Conservation (phyloP, 2,329 filamentous ascomycete species). For the Ceratocystis huliohia region DNA sequence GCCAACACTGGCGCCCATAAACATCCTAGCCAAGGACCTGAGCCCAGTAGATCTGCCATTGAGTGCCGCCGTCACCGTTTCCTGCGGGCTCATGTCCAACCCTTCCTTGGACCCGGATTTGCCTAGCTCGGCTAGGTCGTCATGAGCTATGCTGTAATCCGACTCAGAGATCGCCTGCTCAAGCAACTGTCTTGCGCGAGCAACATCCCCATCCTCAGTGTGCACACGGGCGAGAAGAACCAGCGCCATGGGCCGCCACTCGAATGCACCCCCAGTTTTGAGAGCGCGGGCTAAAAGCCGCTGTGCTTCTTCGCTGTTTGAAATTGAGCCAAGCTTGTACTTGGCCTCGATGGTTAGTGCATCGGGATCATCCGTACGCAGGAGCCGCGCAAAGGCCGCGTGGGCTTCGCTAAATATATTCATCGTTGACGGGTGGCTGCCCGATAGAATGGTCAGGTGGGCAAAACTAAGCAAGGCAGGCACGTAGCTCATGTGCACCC, state of each 20-base stretch:
- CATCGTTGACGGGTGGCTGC: constrained; percentile 25
- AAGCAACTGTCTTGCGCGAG: neutral
- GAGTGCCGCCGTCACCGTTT: neutral
- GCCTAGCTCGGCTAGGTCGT: constrained; percentile 1
- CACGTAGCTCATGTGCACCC: constrained; percentile 22
- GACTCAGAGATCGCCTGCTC: neutral
- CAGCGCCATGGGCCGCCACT: constrained; percentile 19
- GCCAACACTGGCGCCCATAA: neutral
- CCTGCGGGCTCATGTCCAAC: neutral
- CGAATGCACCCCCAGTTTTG: constrained; percentile 13
- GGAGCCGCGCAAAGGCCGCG: neutral
- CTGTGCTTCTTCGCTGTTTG: constrained; percentile 2
- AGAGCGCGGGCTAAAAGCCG: constrained; percentile 17
- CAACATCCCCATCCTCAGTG: neutral
- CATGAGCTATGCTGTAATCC: constrained; percentile 8
- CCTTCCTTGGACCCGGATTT: neutral
- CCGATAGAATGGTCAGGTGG: constrained; percentile 21
- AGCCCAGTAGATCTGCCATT: neutral
- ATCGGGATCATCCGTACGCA: constrained; percentile 26
- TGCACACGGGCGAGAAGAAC: neutral
- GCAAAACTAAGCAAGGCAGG: constrained; percentile 12
- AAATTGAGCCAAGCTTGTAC: neutral
- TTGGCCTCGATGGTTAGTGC: constrained; percentile 28
- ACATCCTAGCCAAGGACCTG: neutral
- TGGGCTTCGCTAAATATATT: constrained; percentile 9